Percentiles rank a stretch among this genome's conserved stretches.
phyloP scores from a whole-genome alignment of 345 rosid species.

The Leavenworthia alabamica region DNA sequence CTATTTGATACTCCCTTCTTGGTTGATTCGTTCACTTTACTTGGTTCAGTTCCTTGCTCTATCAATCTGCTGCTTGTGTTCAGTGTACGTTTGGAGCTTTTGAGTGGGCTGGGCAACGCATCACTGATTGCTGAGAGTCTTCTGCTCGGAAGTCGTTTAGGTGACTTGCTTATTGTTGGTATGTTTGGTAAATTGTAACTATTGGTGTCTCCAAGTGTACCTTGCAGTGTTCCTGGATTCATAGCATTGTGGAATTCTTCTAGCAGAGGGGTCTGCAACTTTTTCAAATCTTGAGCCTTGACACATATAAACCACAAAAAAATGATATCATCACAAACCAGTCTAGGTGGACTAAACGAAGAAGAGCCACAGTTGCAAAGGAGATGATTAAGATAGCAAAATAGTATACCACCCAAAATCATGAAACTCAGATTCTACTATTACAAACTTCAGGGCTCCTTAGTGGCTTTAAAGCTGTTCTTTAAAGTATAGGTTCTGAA shows the following conservation, averaged over 20 bases:
- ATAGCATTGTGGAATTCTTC: slow-evolving; percentile 76
- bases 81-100: slow-evolving; percentile 30
- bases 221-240: slow-evolving; percentile 47
- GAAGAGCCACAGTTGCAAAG: no score
- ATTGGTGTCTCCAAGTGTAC: slow-evolving; percentile 34
- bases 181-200: slow-evolving; percentile 49
- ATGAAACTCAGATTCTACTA: no score
- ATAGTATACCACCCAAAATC: no score
- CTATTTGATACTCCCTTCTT: slow-evolving; percentile 31
- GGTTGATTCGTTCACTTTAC: slow-evolving; percentile 41
- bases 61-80: slow-evolving; percentile 33
- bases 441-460: no score
- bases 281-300: slow-evolving; percentile 78
- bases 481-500: not conserved
- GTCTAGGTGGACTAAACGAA: no score
- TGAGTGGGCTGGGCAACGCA: slow-evolving; percentile 38
- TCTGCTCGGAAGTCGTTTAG: slow-evolving; percentile 68
- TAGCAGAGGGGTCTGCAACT: slow-evolving; percentile 68
- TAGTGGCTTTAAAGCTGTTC: no score
- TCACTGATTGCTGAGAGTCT: slow-evolving; percentile 52
- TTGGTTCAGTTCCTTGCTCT: slow-evolving; percentile 52
- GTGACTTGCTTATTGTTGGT: slow-evolving; percentile 78
- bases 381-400: no score
- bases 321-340: no score
- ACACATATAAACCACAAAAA: not conserved